Evolutionary conservation across 1,284 basidiomycete species (phyloP), one percentile per base, ranked within the genome.

Genomic region (Blastosporella zonata): DNA sequence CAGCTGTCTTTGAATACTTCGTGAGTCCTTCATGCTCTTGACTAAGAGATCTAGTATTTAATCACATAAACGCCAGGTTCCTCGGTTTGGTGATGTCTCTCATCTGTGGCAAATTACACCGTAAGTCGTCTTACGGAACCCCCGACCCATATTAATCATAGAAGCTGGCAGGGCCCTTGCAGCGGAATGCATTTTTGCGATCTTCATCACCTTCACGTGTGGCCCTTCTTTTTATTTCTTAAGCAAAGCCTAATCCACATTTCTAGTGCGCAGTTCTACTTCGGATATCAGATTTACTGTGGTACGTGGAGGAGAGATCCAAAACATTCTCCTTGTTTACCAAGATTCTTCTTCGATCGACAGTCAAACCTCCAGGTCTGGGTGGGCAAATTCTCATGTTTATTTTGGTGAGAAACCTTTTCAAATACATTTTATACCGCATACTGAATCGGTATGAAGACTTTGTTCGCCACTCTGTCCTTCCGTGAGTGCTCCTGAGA

Each of bases 281-380:
- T 45, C 20, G 43, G 34, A 20, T 45, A 45, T n/a, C 43, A 45
- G 34, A 45, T 45, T 8, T 27, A 45, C n/a, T 36, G 33, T 28
- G 43, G 43, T 45, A 33, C 21, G 34, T 37, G 6, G 31, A 5
- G 5, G 27, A n/a, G 4, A 21, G 15, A 4, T 6, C 25, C 25
- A 13, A 28, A 18, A 23, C 15, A 33, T 3, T 23, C 21, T 35
- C 5, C 8, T n/a, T n/a, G 33, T n/a, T 33, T n/a, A n/a, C n/a
- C n/a, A n/a, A n/a, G 9, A 27, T 17, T 2, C 1, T 25, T 15
- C 6, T 15, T 18, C 9, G 17, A 18, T 36, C 7, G 5, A 22
- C 17, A 45, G 43, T 45, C 13, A 45, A 45, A 22, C 43, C 43
- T 37, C 13, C 20, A 5, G 43, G 43, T 9, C 34, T 45, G 3